phyloP scores from a whole-genome alignment of 1,139 yeast genomes.

The Candida labiduridarum region DNA sequence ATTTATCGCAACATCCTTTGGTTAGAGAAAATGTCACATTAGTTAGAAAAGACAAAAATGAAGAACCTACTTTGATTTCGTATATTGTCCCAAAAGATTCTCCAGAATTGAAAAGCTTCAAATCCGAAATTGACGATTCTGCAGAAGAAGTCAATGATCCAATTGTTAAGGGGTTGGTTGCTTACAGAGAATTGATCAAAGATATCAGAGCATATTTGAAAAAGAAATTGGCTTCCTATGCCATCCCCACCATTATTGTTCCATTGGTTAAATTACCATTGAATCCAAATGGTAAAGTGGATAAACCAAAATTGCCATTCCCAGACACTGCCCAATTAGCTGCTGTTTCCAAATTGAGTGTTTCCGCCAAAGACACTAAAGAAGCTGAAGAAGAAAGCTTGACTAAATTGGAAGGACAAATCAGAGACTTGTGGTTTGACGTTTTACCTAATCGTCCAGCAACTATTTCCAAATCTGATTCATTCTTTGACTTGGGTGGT shows the following conservation, averaged over 20 bases:
- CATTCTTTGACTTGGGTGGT: slow-evolving; percentile 97
- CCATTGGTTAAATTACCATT: slow-evolving; percentile 85
- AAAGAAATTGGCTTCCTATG: slow-evolving; percentile 88
- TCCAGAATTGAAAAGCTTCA: slow-evolving; percentile 56
- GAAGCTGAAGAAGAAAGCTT: slow-evolving; percentile 46
- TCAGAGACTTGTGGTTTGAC: slow-evolving; percentile 82
- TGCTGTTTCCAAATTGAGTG: slow-evolving; percentile 54
- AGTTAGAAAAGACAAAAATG: slow-evolving; percentile 91
- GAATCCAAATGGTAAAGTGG: slow-evolving; percentile 98
- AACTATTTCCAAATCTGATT: slow-evolving; percentile 72
- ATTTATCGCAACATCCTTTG: slow-evolving; percentile 86
- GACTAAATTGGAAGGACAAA: slow-evolving; percentile 63
- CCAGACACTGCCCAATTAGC: slow-evolving; percentile 87
- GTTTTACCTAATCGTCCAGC: slow-evolving; percentile 88
- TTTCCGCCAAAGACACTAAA: slow-evolving; percentile 31
- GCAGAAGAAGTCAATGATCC: slow-evolving; percentile 56
- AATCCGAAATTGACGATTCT: slow-evolving; percentile 35
- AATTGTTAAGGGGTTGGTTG: slow-evolving; percentile 78
- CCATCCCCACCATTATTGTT: slow-evolving; percentile 89
- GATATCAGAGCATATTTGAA: slow-evolving; percentile 81
- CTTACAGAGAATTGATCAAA: slow-evolving; percentile 74
- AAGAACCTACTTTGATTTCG: slow-evolving; percentile 88
- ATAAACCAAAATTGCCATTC: slow-evolving; percentile 94
- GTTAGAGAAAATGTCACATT: slow-evolving; percentile 91
- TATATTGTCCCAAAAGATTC: slow-evolving; percentile 84